Percentiles rank a stretch among this genome's conserved stretches.
Evolutionary conservation across 2,329 filamentous ascomycete species (phyloP).

Genomic region (Lasiodiplodia citricola): DNA sequence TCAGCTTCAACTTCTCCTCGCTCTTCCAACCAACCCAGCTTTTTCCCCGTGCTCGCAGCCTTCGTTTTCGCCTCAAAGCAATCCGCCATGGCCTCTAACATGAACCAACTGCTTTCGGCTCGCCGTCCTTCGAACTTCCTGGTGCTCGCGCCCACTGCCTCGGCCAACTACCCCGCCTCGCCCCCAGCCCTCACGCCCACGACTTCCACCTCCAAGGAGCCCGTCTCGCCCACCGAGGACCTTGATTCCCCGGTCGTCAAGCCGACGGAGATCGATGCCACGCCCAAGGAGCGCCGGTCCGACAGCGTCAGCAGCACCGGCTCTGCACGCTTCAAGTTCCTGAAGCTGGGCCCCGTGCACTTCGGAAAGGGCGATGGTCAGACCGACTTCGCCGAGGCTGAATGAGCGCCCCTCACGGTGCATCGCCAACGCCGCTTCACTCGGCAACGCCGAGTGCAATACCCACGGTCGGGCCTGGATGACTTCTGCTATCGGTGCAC

Average conservation of each 20-base stretch:
- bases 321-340: conserved; percentile 54
- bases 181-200: conserved; percentile 19
- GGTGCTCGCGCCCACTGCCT: conserved; percentile 30
- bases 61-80: background rate
- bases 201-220: background rate
- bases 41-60: background rate
- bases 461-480: conserved; percentile 19
- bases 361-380: conserved; percentile 64
- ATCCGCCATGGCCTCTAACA: conserved; percentile 2
- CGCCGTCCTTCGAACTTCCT: conserved; percentile 27
- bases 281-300: conserved; percentile 45
- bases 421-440: background rate
- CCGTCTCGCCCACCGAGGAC: conserved; percentile 15
- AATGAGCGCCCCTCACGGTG: conserved; percentile 9
- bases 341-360: conserved; percentile 70
- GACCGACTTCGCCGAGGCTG: conserved; percentile 54
- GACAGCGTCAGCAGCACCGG: conserved; percentile 58
- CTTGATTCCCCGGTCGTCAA: conserved; percentile 21
- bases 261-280: conserved; percentile 8
- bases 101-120: conserved; percentile 19
- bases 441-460: background rate
- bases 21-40: background rate
- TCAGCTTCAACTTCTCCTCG: background rate
- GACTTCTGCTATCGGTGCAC: conserved; percentile 20
- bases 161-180: conserved; percentile 26